Percentiles rank a stretch among this genome's conserved stretches.
phyloP scores from a whole-genome alignment of 2,329 filamentous ascomycete genomes.

The Talaromyces funiculosus region DNA sequence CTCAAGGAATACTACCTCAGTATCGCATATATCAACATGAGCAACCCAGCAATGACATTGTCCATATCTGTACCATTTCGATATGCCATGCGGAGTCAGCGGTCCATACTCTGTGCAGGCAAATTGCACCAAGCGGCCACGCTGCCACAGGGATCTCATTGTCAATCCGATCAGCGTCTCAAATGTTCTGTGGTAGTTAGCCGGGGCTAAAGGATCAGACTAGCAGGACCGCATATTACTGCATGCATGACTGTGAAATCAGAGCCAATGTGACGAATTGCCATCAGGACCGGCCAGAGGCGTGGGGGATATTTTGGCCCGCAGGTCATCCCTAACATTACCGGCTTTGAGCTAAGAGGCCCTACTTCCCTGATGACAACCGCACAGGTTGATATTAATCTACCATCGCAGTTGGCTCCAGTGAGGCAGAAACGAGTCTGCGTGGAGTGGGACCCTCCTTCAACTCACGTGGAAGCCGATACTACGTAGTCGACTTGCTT shows the following conservation, averaged over 20 bases:
- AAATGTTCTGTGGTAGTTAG: background rate
- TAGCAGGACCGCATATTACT: background rate
- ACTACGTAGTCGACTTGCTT: no score
- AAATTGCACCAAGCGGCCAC: slow-evolving; percentile 7
- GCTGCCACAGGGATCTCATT: slow-evolving; percentile 10
- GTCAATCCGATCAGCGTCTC: background rate
- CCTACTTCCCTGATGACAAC: background rate
- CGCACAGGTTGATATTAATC: background rate
- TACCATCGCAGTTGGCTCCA: background rate
- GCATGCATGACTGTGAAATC: no score
- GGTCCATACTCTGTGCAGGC: background rate
- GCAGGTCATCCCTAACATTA: background rate
- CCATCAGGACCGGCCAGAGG: background rate
- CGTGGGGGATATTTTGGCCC: background rate
- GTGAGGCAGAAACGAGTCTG: background rate
- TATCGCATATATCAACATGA: background rate
- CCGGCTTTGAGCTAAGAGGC: background rate
- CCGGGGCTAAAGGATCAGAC: background rate
- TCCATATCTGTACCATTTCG: background rate
- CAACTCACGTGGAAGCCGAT: background rate
- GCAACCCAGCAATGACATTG: background rate
- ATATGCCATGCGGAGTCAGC: background rate
- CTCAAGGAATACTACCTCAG: background rate
- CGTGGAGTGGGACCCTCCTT: background rate
- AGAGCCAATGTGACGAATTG: background rate